Conservation (phyloP, 768 basidiomycete genomes). For the Gautieria morchelliformis region DNA sequence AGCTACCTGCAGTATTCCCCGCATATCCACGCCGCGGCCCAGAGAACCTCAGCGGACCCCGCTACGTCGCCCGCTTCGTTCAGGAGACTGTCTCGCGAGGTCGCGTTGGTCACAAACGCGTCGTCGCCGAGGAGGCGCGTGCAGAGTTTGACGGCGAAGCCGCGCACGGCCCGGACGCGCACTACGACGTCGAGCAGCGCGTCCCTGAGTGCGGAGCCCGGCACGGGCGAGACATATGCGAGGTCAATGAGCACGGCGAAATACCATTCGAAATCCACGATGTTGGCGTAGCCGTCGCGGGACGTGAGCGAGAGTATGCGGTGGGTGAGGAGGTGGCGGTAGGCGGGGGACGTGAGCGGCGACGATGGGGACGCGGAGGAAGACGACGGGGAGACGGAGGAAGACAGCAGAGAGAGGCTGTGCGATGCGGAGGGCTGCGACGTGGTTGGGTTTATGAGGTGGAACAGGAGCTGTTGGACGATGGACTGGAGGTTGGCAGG, state of each 20-base stretch:
- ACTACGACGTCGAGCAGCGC: slow-evolving; percentile 83
- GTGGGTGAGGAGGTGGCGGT: slow-evolving; percentile 75
- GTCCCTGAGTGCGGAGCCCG: slow-evolving; percentile 66
- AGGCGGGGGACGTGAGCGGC: slow-evolving; percentile 69
- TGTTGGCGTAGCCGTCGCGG: slow-evolving; percentile 72
- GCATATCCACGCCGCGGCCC: slow-evolving; percentile 95
- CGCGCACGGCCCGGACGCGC: slow-evolving; percentile 64
- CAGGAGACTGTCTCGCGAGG: slow-evolving; percentile 50
- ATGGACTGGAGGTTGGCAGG: slow-evolving; percentile 79
- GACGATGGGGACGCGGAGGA: slow-evolving; percentile 28
- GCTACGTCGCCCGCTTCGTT: slow-evolving; percentile 6
- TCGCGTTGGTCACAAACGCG: slow-evolving; percentile 53
- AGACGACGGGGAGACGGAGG: slow-evolving; percentile 32
- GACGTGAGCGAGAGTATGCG: slow-evolving; percentile 83
- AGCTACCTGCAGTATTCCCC: slow-evolving; percentile 83
- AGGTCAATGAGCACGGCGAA: slow-evolving; percentile 90
- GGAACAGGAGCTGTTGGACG: slow-evolving; percentile 80
- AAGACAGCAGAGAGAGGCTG: slow-evolving; percentile 38
- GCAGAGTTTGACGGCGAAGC: slow-evolving; percentile 79
- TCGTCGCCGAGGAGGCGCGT: slow-evolving; percentile 74
- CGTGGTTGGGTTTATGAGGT: slow-evolving; percentile 55
- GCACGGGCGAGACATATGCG: slow-evolving; percentile 74
- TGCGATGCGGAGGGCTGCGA: slow-evolving; percentile 48
- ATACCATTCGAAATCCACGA: slow-evolving; percentile 96
- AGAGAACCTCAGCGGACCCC: slow-evolving; percentile 69